Evolutionary conservation across 768 basidiomycete genomes (phyloP), one percentile per base, ranked within the genome.

Genomic region (Amanita fuliginea): DNA sequence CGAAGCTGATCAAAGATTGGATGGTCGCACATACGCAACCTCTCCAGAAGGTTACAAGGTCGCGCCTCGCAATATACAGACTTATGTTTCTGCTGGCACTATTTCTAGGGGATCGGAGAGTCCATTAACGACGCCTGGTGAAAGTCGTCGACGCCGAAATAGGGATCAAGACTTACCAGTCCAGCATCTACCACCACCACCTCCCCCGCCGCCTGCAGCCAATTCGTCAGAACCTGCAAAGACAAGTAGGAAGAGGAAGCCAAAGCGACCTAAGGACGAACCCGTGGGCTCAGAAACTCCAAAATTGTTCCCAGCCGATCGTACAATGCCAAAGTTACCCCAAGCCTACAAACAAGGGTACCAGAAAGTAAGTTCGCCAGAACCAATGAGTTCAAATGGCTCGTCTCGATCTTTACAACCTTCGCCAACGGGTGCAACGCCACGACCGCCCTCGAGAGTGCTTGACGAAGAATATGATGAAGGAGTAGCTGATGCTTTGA

Each of bases 391-490:
- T 60, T 86, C 84, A 6, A 77, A 75, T 51, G 76, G 78, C 11
- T 78, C 79, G 1, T 76, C 77, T 34, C 68, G 83, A 24, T 86
- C 83, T 1, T 69, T 80, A 35, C 84, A 85, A 55, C 85, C 83
- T 2, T 86, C 82, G 26, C 84, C 86, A 1, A 86, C 77, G 1
- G 77, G 73, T 51, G 75, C 71, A 16, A 73, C 74, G 6, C 75
- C 79, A 46, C 66, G 77, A 33, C 75, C 80, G 14, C 80, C 83
- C 6, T 70, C 79, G 9, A 74, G 93, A 6, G 67, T 77, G 1
- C 75, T 94, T 14, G 91, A 96, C 58, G 93, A 98, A 56, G 87
- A 96, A 57, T 96, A 96, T 56, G 93, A 98, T 57, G 93, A 93
- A 63, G 72, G 71, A 21, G 87, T 85, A 19, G 86, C 88, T 3